Evolutionary conservation across 2,329 filamentous ascomycete species (phyloP), one percentile per base, ranked within the genome.

Genomic region (Sordariomycetes sp.): DNA sequence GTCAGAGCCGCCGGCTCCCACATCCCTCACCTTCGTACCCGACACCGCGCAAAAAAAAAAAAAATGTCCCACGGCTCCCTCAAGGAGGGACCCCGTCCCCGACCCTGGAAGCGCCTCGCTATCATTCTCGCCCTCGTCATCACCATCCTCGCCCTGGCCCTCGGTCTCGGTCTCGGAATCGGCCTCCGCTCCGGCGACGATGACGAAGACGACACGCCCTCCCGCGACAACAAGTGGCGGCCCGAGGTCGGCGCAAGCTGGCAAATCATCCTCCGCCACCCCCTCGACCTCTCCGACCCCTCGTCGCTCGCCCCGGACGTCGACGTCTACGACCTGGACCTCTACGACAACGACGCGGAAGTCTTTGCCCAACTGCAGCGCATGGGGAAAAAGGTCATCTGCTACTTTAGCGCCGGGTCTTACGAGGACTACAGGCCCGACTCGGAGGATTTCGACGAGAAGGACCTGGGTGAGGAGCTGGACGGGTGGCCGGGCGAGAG

Each of bases 381-480:
- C 55, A 67, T 70, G 6, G 78, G 76, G 10, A 79, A 79, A 64
- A 82, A 79, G 60, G 79, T 88, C 57, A 84, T 89, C 59, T 90
- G 86, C 72, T 90, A 90, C 69, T 89, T 89, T 71, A 85, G 81
- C 55, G 85, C 84, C 0, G 86, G 86, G 1, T 84, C 80, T 8
- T 87, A 78, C 62, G 86, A 90, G 68, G 66, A 81, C 55, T 81
- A 77, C 71, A 76, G 86, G 2, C 68, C 74, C 1, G 86, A 89
- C 65, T 74, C 75, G 20, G 65, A 64, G 34, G 63, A 78, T 5
- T 89, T 88, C 64, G 64, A 70, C 8, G 60, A 72, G 1, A 66
- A 68, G 0, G 85, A 88, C 61, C 66, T 82, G 50, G 86, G 85
- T 22, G 74, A 75, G 3, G 67, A 69, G 6, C 69, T 89, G 5